phyloP scores from a whole-genome alignment of 2,329 filamentous ascomycete species.

The Alternaria atra region DNA sequence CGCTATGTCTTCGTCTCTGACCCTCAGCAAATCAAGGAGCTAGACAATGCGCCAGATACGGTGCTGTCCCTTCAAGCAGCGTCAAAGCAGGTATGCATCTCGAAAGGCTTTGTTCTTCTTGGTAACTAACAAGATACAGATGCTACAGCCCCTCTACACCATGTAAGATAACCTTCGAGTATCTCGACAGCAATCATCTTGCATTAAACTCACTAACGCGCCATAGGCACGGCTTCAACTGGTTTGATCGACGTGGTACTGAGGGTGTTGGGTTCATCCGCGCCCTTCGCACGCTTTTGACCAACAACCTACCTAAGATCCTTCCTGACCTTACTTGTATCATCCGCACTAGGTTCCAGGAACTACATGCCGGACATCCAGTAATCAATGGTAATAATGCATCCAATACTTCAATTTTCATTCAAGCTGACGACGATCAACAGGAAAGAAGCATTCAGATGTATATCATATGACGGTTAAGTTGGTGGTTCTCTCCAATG shows the following conservation, averaged over 20 bases:
- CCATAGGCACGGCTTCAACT: constrained; percentile 42
- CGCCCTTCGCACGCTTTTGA: constrained; percentile 31
- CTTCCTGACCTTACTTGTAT: constrained; percentile 24
- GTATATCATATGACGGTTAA: constrained; percentile 25
- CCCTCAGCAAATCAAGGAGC: constrained; percentile 26
- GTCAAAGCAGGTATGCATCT: constrained; percentile 22
- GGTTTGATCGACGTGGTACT: constrained; percentile 37
- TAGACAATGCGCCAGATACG: constrained; percentile 25
- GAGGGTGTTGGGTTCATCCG: constrained; percentile 39
- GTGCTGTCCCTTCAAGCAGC: constrained; percentile 27
- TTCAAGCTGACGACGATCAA: neutral
- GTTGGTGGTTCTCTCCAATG: constrained; percentile 23
- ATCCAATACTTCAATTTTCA: neutral
- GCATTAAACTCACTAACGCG: constrained; percentile 17
- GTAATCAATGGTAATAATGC: constrained; percentile 10
- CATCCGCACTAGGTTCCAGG: constrained; percentile 19
- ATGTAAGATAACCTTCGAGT: constrained; percentile 10
- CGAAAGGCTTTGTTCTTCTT: neutral
- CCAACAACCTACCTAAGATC: constrained; percentile 27
- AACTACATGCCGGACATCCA: constrained; percentile 15
- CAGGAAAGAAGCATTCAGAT: constrained; percentile 19
- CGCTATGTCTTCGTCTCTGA: constrained; percentile 26
- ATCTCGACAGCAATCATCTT: neutral
- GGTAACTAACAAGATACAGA: neutral
- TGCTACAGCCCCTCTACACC: constrained; percentile 24